Percentiles rank a stretch among this genome's conserved stretches.
These are phyloP conservation scores for Ascochyta pisi DNA, from an alignment of 2,329 filamentous ascomycete genomes.

Conservation along the genomic window DNA sequence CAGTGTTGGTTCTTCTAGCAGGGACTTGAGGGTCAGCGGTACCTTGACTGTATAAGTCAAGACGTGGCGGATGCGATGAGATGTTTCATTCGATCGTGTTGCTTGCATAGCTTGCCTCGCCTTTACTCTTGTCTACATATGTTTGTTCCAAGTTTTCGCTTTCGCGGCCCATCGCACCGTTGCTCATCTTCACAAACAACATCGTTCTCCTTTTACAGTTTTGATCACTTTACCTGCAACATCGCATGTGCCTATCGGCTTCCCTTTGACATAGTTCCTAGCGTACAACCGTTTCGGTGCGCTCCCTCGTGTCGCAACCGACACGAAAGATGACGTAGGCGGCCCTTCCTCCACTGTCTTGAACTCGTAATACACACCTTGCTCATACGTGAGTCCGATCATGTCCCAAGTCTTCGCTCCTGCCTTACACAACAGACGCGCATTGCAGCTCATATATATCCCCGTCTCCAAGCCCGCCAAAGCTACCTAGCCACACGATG, in stretches of 20 bases:
- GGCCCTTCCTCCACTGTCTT: neutral
- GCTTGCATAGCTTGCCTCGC: neutral
- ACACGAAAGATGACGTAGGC: neutral
- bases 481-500: neutral
- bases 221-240: neutral
- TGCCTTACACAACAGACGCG: constrained; percentile 9
- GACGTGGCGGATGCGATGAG: neutral
- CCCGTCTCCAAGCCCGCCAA: constrained; percentile 3
- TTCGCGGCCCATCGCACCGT: neutral
- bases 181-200: neutral
- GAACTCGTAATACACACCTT: constrained; percentile 7
- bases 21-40: constrained; percentile 44
- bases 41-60: constrained; percentile 39
- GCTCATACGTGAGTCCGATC: neutral
- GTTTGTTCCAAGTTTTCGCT: neutral
- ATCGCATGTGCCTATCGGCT: neutral
- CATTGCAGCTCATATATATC: constrained; percentile 13
- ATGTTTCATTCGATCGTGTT: neutral
- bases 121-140: neutral
- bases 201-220: neutral
- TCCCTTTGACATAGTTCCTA: neutral
- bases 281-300: neutral
- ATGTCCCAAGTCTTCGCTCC: constrained; percentile 7
- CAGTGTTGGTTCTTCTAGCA: constrained; percentile 45
- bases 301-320: constrained; percentile 3